Percentiles rank a stretch among this genome's conserved stretches.
Evolutionary conservation across 2,329 filamentous ascomycete genomes (phyloP).

Genomic region (Pseudogymnoascus verrucosus): DNA sequence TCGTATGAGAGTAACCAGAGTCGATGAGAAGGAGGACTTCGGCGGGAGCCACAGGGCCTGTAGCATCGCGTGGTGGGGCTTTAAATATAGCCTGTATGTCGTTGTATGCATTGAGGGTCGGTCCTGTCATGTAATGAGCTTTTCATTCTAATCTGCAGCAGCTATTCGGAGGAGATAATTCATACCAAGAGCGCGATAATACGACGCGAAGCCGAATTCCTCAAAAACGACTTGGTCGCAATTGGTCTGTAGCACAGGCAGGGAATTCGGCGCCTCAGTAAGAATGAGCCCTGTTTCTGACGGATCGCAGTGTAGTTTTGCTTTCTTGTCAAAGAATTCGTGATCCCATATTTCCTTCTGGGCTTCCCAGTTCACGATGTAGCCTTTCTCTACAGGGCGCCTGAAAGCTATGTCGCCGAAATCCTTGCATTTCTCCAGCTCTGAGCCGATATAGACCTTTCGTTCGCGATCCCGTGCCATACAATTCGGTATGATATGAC

Average conservation of each 20-base stretch:
- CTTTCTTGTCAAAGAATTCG: slow-evolving; percentile 67
- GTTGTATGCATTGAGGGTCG: slow-evolving; percentile 74
- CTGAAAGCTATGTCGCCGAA: slow-evolving; percentile 85
- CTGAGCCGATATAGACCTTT: slow-evolving; percentile 70
- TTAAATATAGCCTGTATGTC: slow-evolving; percentile 64
- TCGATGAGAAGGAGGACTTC: slow-evolving; percentile 87
- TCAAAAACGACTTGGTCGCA: slow-evolving; percentile 97
- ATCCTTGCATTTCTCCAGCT: slow-evolving; percentile 72
- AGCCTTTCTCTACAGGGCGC: slow-evolving; percentile 87
- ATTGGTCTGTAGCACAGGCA: slow-evolving; percentile 75
- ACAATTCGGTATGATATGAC: slow-evolving; percentile 75
- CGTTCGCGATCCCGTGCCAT: slow-evolving; percentile 75
- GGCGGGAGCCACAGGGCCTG: slow-evolving; percentile 45
- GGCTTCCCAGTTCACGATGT: slow-evolving; percentile 92
- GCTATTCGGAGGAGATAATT: slow-evolving; percentile 8
- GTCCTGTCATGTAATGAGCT: slow-evolving; percentile 38
- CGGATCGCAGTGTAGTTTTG: slow-evolving; percentile 64
- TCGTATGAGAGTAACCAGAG: slow-evolving; percentile 88
- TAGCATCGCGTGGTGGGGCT: slow-evolving; percentile 42
- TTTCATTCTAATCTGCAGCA: slow-evolving; percentile 11
- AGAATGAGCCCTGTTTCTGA: slow-evolving; percentile 75
- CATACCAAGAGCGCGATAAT: slow-evolving; percentile 66
- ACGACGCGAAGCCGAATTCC: slow-evolving; percentile 86
- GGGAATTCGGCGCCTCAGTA: slow-evolving; percentile 76
- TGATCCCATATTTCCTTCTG: slow-evolving; percentile 94